These are phyloP conservation scores for Ogataea allantospora DNA, from an alignment of 805 yeast genomes.

Conservation along the genomic window DNA sequence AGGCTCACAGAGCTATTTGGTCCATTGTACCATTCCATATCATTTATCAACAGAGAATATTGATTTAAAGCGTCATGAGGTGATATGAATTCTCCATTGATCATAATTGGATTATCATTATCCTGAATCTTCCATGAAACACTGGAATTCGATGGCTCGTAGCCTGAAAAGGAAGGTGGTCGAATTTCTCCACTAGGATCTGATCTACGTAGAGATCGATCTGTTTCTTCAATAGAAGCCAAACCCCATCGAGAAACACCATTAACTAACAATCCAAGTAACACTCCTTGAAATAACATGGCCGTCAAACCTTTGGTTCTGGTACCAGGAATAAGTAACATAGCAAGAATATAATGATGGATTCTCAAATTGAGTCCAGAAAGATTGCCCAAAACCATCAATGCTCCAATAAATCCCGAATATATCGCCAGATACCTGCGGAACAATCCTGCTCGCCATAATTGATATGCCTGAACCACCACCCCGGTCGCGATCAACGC, in stretches of 20 bases:
- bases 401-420: slow-evolving; percentile 39
- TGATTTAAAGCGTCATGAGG: slow-evolving; percentile 41
- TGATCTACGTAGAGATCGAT: slow-evolving; percentile 60
- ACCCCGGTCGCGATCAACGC: slow-evolving; percentile 52
- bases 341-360: slow-evolving; percentile 77
- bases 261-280: slow-evolving; percentile 75
- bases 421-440: slow-evolving; percentile 58
- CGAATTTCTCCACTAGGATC: slow-evolving; percentile 60
- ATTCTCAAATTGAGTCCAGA: slow-evolving; percentile 74
- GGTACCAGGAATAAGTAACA: slow-evolving; percentile 81
- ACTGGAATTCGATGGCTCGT: slow-evolving; percentile 31
- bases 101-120: slow-evolving; percentile 17
- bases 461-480: slow-evolving; percentile 66
- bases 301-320: slow-evolving; percentile 70
- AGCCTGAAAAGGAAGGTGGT: slow-evolving; percentile 50
- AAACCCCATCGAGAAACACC: slow-evolving; percentile 94
- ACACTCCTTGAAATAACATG: slow-evolving; percentile 75
- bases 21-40: slow-evolving; percentile 73
- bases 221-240: slow-evolving; percentile 84
- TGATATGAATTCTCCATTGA: slow-evolving; percentile 26
- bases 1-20: slow-evolving; percentile 44
- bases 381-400: slow-evolving; percentile 46
- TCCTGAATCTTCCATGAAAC: slow-evolving; percentile 37
- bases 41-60: slow-evolving; percentile 70
- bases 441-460: slow-evolving; percentile 79